A percentile compares a stretch with the other conserved stretches of the same genome.
These are phyloP conservation scores for Geranomyces variabilis DNA, from an alignment of 192 early-diverging fungal species.

Conservation along the genomic window DNA sequence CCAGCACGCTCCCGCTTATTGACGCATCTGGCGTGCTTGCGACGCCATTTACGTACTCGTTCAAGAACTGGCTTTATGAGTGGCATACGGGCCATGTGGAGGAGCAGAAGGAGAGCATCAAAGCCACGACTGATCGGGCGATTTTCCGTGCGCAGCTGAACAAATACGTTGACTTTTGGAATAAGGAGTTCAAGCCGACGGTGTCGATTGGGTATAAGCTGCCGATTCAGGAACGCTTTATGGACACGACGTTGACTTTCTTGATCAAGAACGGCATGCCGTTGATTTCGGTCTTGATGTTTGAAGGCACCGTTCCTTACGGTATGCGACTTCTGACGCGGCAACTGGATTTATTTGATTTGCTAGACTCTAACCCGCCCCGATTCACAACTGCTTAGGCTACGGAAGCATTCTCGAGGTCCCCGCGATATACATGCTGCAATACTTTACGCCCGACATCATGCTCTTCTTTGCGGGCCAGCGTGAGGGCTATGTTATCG, in stretches of 20 bases:
- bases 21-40: not conserved
- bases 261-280: too few relatives aligned
- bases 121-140: not conserved
- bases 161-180: not conserved
- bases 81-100: not conserved
- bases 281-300: too few relatives aligned
- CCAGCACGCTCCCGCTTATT: not conserved
- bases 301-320: too few relatives aligned
- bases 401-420: constrained; percentile 5
- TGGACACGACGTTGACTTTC: not conserved
- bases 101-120: constrained; percentile 3
- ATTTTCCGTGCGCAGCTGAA: not conserved
- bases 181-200: not conserved
- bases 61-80: constrained; percentile 10
- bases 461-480: not conserved
- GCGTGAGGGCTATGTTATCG: not conserved
- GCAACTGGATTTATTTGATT: too few relatives aligned
- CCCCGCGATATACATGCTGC: not conserved
- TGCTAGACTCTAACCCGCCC: not conserved
- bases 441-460: constrained; percentile 8
- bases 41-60: not conserved
- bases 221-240: not conserved
- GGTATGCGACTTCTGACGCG: not conserved
- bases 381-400: not conserved
- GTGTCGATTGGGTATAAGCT: not conserved